Percentiles rank a stretch among this genome's conserved stretches.
Conservation (phyloP, 1,284 basidiomycete genomes). For the Pterula multifida region DNA sequence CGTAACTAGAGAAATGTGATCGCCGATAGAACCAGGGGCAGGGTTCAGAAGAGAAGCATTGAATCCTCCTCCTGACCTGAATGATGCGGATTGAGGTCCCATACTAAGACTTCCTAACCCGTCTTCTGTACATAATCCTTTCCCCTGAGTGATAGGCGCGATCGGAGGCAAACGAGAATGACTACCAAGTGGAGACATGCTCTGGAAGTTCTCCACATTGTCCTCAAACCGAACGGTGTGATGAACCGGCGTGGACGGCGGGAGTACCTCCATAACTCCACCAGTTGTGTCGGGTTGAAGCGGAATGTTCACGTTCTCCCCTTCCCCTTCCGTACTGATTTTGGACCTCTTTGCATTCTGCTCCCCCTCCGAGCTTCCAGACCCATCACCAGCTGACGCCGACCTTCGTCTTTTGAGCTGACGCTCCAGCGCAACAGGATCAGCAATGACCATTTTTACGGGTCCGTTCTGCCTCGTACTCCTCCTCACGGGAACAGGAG, state of each 20-base stretch:
- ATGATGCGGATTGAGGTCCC: conserved; percentile 16
- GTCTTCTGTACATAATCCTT: neutral
- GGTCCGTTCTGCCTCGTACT: conserved; percentile 35
- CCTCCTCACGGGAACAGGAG: conserved; percentile 58
- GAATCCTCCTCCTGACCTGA: conserved; percentile 31
- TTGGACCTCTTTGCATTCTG: conserved; percentile 44
- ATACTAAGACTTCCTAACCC: conserved; percentile 18
- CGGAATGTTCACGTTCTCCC: conserved; percentile 9
- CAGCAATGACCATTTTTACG: conserved; percentile 41
- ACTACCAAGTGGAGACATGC: conserved; percentile 15
- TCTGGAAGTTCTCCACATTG: conserved; percentile 10
- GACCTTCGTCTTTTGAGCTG: conserved; percentile 59
- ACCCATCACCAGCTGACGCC: conserved; percentile 42
- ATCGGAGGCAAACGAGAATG: neutral
- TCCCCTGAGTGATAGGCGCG: neutral
- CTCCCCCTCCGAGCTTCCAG: conserved; percentile 33
- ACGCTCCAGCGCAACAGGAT: conserved; percentile 61
- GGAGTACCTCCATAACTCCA: conserved; percentile 30
- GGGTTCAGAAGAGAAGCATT: conserved; percentile 49
- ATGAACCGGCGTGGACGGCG: conserved; percentile 20
- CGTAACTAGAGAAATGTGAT: conserved; percentile 11
- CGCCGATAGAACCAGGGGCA: conserved; percentile 21
- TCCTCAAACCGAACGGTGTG: conserved; percentile 10
- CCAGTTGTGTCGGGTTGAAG: conserved; percentile 12
- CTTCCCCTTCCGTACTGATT: conserved; percentile 28